These are phyloP conservation scores for Pleurotus djamor DNA, from an alignment of 768 basidiomycete species.

Conservation along the genomic window DNA sequence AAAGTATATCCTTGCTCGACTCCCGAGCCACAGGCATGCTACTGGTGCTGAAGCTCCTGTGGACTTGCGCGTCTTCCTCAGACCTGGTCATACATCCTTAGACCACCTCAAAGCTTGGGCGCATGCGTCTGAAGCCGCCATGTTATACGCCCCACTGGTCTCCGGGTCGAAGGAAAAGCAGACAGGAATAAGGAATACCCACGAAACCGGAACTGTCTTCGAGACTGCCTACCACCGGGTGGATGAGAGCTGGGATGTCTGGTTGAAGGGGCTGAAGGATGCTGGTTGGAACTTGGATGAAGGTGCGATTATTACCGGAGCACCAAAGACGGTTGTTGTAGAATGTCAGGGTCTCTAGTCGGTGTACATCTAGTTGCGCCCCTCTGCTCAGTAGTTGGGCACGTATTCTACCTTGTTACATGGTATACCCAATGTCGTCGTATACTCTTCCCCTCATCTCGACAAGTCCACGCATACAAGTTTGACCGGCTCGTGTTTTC, in stretches of 20 bases:
- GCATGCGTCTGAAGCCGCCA: slow-evolving; percentile 31
- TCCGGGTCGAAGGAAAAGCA: neutral
- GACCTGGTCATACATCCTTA: slow-evolving; percentile 39
- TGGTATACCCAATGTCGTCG: no score
- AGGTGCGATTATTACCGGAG: slow-evolving; percentile 24
- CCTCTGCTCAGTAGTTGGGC: no score
- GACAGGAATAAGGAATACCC: neutral
- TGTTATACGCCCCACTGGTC: neutral
- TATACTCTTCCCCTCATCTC: no score
- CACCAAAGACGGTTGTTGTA: slow-evolving; percentile 24
- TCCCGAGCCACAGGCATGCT: neutral
- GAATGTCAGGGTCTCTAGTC: neutral
- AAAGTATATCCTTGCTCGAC: neutral
- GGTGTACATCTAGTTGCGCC: no score
- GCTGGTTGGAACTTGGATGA: slow-evolving; percentile 40
- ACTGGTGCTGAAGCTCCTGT: neutral
- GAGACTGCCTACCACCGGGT: slow-evolving; percentile 14
- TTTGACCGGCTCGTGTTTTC: no score
- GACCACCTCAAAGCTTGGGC: slow-evolving; percentile 62
- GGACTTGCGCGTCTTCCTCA: slow-evolving; percentile 45
- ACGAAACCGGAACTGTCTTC: slow-evolving; percentile 11
- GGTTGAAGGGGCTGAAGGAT: slow-evolving; percentile 19
- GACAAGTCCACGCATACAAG: no score
- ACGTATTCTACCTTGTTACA: no score
- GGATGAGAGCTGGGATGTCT: slow-evolving; percentile 17